Conservation (phyloP, 208 protist species). For the Leptomonas seymouri region DNA sequence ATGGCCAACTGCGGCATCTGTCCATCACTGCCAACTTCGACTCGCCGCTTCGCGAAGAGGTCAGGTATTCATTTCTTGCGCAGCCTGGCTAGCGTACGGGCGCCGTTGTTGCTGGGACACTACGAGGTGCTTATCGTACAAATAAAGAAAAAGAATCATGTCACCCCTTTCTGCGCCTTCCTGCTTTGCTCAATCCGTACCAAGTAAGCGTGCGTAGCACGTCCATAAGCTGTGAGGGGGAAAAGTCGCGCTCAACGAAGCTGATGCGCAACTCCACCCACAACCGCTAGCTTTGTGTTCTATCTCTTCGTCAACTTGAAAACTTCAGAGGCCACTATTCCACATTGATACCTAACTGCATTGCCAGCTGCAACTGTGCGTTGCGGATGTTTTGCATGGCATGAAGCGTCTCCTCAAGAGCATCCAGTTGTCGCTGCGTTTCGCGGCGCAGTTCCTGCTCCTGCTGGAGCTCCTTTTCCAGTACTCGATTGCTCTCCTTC, state of each 20-base stretch:
- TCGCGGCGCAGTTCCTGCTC: conserved; percentile 37
- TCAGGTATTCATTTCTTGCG: no score
- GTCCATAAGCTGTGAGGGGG: not conserved
- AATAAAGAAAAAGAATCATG: no score
- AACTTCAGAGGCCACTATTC: not conserved
- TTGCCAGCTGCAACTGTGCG: conserved; percentile 19
- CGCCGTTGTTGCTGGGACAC: no score
- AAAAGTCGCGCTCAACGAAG: not conserved
- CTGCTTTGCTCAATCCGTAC: no score
- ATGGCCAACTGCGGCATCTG: no score
- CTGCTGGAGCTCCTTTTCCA: conserved; percentile 65
- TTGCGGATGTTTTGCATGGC: conserved; percentile 22
- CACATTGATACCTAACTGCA: conserved; percentile 4
- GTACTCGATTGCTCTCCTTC: conserved; percentile 69
- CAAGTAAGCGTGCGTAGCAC: no score
- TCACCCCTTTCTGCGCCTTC: no score
- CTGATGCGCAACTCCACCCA: not conserved
- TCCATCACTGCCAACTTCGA: no score
- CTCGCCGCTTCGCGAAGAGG: no score
- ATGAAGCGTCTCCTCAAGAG: conserved; percentile 21
- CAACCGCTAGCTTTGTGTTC: not conserved
- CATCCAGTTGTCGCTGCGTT: conserved; percentile 35
- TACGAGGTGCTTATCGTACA: no score
- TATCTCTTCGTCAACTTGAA: no score
- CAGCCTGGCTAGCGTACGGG: no score